A percentile compares a stretch with the other conserved stretches of the same genome.
Conservation (phyloP, 768 basidiomycete genomes). For the Fomitopsis pulvina region DNA sequence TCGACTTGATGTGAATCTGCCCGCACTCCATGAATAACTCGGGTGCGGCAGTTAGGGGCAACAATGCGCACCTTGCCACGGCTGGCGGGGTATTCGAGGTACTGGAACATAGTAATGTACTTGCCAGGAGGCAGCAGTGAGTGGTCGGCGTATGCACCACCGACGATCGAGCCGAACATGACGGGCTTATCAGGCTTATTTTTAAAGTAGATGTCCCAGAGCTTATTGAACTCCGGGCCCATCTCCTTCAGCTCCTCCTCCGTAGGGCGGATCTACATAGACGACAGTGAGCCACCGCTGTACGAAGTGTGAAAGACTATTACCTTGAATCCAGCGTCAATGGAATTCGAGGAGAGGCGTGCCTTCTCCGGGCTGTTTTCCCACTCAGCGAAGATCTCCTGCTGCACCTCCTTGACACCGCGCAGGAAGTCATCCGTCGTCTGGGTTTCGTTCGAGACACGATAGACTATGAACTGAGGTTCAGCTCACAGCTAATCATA, state of each 20-base stretch:
- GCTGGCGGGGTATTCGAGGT: constrained; percentile 68
- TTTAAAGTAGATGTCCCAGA: constrained; percentile 69
- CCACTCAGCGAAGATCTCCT: constrained; percentile 59
- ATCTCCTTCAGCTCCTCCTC: constrained; percentile 67
- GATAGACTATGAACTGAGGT: constrained; percentile 38
- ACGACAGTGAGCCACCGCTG: neutral
- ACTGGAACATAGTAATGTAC: constrained; percentile 72
- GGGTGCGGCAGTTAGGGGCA: neutral
- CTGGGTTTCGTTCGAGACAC: constrained; percentile 56
- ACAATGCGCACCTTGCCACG: constrained; percentile 55
- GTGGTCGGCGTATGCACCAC: constrained; percentile 68
- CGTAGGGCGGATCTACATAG: constrained; percentile 56
- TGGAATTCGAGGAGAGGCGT: constrained; percentile 59
- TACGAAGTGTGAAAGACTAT: neutral
- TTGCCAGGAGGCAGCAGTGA: constrained; percentile 63
- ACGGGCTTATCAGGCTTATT: constrained; percentile 78
- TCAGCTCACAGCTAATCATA: neutral
- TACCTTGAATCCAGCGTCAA: constrained; percentile 73
- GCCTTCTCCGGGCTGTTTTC: constrained; percentile 63
- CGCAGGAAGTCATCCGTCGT: constrained; percentile 69
- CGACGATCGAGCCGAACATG: constrained; percentile 68
- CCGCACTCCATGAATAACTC: neutral
- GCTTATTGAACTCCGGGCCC: constrained; percentile 69
- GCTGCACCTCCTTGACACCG: constrained; percentile 51
- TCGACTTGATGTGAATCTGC: constrained; percentile 55